These are phyloP conservation scores for Vararia minispora DNA, from an alignment of 768 basidiomycete species.

Conservation along the genomic window DNA sequence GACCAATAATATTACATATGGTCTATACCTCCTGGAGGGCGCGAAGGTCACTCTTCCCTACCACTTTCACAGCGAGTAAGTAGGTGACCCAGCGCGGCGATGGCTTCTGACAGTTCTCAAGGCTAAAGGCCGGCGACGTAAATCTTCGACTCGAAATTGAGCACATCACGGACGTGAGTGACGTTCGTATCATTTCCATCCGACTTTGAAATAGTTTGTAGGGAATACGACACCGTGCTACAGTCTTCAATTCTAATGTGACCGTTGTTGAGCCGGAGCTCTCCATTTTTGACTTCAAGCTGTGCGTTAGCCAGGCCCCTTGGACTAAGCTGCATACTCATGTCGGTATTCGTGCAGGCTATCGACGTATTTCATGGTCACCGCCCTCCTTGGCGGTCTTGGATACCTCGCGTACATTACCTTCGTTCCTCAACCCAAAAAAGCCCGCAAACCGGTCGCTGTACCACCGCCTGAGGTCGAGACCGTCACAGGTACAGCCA, in stretches of 20 bases:
- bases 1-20: constrained; percentile 49
- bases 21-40: constrained; percentile 39
- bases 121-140: constrained; percentile 57
- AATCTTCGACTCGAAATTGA: constrained; percentile 72
- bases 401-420: constrained; percentile 55
- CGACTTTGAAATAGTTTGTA: constrained; percentile 17
- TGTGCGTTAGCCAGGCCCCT: constrained; percentile 36
- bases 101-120: neutral
- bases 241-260: constrained; percentile 66
- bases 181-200: neutral
- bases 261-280: constrained; percentile 71
- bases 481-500: constrained; percentile 55
- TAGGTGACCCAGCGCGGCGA: constrained; percentile 13
- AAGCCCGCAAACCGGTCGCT: constrained; percentile 34
- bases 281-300: constrained; percentile 69
- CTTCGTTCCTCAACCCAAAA: constrained; percentile 57
- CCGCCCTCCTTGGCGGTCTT: constrained; percentile 48
- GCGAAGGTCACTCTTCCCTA: constrained; percentile 60
- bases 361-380: constrained; percentile 61
- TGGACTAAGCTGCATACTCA: constrained; percentile 3
- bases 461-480: constrained; percentile 37
- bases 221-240: constrained; percentile 48
- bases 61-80: constrained; percentile 74
- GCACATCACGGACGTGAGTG: constrained; percentile 47
- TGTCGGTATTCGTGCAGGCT: constrained; percentile 26